Base-by-base conservation (phyloP, 2,329 filamentous ascomycete genomes). In the Venturia carpophila region DNA sequence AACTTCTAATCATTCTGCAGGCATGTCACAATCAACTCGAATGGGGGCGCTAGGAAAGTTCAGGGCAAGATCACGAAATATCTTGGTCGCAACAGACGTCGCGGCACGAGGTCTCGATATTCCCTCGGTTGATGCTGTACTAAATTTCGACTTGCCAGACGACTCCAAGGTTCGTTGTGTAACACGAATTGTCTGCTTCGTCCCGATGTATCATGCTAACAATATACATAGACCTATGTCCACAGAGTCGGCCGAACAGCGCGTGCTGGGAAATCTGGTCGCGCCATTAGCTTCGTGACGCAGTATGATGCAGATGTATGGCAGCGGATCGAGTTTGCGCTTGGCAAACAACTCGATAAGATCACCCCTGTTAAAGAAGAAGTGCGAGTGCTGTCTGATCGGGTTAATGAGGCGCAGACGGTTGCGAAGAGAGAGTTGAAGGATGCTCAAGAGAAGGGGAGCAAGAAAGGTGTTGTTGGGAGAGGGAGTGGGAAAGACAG, bases 71-170 rank as follows among this genome's bases (percentile, higher is more conserved):
- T 85, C 83, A n/a, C 83, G 92, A 52, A 86, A 95, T 69, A 93
- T 99, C 47, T 84, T 99, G 4, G 89, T 97, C 3, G 92, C 92
- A 13, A 97, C 92, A 0, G 92, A 97, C 74, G 91, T 97, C n/a
- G 92, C 92, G 1, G 90, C 92, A 0, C 87, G 92, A 74, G 93
- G 92, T 81, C 82, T 97, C 7, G 92, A 97, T 79, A 96, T 97
- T 60, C 92, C 92, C 15, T 88, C 86, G n/a, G 92, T 97, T 15
- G 91, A 96, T 69, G 79, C 93, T 0, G 90, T 97, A 2, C 75
- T 96, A 69, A 96, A 96, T 77, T 90, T 87, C 69, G 92, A 96
- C 71, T 78, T 96, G 2, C 91, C 92, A 0, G 84, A 86, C 37
- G 91, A 95, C 75, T 90, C 85, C 70, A 95, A 96, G 52, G 52